phyloP scores from a whole-genome alignment of 257 asterid species.

The Plantago major region DNA sequence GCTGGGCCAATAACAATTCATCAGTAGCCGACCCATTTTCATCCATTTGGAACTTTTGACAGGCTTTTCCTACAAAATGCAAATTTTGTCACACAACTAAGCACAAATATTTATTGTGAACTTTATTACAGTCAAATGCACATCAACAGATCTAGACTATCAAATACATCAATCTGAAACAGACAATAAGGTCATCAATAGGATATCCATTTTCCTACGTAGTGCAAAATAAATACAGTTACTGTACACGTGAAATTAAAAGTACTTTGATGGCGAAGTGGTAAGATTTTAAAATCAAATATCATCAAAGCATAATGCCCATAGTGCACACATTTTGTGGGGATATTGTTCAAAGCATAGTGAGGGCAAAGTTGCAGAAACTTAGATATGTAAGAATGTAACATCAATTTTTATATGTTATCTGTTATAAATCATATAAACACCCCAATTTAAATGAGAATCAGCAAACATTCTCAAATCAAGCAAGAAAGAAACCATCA shows the following conservation, averaged over 20 bases:
- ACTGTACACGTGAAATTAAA: neutral
- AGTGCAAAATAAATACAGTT: neutral
- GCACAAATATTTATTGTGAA: neutral
- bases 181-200: neutral
- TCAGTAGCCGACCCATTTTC: conserved; percentile 29
- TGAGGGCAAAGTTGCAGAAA: no score
- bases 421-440: no score
- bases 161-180: conserved; percentile 2
- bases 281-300: neutral
- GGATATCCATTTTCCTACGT: neutral
- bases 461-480: no score
- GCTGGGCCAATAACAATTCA: conserved; percentile 26
- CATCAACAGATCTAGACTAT: neutral
- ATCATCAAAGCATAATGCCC: neutral
- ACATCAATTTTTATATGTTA: no score
- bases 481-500: no score
- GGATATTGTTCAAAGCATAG: no score
- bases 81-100: neutral
- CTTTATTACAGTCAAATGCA: neutral
- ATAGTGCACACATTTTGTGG: no score
- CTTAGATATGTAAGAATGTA: no score
- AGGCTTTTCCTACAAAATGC: conserved; percentile 25
- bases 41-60: conserved; percentile 21
- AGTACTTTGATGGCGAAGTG: neutral
- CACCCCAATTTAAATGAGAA: no score